These are phyloP conservation scores for Blechomonas ayalai DNA, from an alignment of 208 protist species.

Conservation along the genomic window DNA sequence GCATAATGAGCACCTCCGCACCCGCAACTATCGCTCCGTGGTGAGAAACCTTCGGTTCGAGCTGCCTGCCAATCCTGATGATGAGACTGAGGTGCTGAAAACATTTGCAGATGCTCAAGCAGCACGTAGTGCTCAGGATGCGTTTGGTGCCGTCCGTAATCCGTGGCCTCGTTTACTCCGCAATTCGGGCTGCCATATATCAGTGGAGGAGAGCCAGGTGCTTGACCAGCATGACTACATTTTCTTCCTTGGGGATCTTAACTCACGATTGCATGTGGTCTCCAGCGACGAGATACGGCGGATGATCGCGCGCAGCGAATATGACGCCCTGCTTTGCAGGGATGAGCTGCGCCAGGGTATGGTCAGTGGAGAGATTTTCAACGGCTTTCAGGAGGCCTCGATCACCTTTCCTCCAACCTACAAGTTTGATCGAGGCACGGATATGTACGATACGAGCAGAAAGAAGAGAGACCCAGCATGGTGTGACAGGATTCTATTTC, in stretches of 20 bases:
- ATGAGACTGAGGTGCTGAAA: slow-evolving; percentile 64
- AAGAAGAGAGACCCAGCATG: slow-evolving; percentile 83
- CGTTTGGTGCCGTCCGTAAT: slow-evolving; percentile 15
- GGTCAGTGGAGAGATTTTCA: slow-evolving; percentile 64
- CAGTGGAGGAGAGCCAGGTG: slow-evolving; percentile 31
- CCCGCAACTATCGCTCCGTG: slow-evolving; percentile 63
- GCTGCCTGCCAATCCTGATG: slow-evolving; percentile 42
- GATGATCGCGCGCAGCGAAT: slow-evolving; percentile 19
- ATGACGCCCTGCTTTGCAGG: slow-evolving; percentile 54
- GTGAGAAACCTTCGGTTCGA: slow-evolving; percentile 62
- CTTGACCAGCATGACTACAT: slow-evolving; percentile 86
- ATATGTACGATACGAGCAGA: slow-evolving; percentile 72
- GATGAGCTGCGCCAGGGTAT: slow-evolving; percentile 80
- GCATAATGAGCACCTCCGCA: slow-evolving; percentile 67
- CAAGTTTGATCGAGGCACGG: slow-evolving; percentile 75
- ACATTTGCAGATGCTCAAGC: slow-evolving; percentile 26
- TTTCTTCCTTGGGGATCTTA: slow-evolving; percentile 92
- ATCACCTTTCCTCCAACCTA: slow-evolving; percentile 90
- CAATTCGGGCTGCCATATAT: slow-evolving; percentile 6
- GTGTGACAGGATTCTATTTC: slow-evolving; percentile 87
- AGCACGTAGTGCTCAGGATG: not conserved
- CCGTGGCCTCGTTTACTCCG: slow-evolving; percentile 39
- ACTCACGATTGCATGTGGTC: slow-evolving; percentile 84
- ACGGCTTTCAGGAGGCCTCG: slow-evolving; percentile 82
- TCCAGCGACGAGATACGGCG: slow-evolving; percentile 20